A percentile compares a stretch with the other conserved stretches of the same genome.
These are phyloP conservation scores for Phyllosticta capitalensis DNA, from an alignment of 2,329 filamentous ascomycete species.

Conservation along the genomic window DNA sequence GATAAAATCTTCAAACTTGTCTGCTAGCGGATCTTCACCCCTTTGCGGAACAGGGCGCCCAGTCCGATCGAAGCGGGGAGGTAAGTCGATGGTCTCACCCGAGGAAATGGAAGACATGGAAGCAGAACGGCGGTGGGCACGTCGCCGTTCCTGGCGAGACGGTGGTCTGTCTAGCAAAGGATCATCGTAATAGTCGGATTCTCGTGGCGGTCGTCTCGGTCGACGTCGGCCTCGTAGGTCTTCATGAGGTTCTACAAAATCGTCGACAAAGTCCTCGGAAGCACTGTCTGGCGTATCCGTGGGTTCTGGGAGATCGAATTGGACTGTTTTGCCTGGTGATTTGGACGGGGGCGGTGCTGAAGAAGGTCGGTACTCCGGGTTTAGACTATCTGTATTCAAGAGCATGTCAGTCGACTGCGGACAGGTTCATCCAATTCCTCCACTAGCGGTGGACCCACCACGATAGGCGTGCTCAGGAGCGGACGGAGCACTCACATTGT, in stretches of 20 bases:
- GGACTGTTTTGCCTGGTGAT: conserved; percentile 20
- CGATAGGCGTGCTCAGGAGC: conserved; percentile 23
- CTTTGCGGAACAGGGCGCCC: conserved; percentile 16
- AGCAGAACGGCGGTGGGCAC: neutral
- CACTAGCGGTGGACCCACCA: conserved; percentile 26
- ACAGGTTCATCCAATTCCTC: conserved; percentile 6
- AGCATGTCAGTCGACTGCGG: conserved; percentile 14
- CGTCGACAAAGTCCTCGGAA: conserved; percentile 5
- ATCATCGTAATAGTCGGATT: conserved; percentile 22
- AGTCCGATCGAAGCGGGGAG: conserved; percentile 26
- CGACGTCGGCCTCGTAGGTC: conserved; percentile 7
- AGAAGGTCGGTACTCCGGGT: conserved; percentile 8
- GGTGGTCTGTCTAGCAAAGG: conserved; percentile 22
- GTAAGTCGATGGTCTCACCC: conserved; percentile 27
- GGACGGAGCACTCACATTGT: conserved; percentile 42
- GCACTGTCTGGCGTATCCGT: conserved; percentile 1
- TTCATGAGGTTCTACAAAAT: conserved; percentile 7
- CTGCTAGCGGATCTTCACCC: conserved; percentile 25
- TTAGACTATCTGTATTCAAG: conserved; percentile 18
- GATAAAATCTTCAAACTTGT: conserved; percentile 26
- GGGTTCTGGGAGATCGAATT: conserved; percentile 27
- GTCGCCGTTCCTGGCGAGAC: conserved; percentile 14
- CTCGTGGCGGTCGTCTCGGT: conserved; percentile 13
- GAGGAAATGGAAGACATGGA: conserved; percentile 18
- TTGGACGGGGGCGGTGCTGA: conserved; percentile 18